Evolutionary conservation across 192 early-diverging fungal species (phyloP), one percentile per base, ranked within the genome.

Genomic region (Linnemannia exigua): DNA sequence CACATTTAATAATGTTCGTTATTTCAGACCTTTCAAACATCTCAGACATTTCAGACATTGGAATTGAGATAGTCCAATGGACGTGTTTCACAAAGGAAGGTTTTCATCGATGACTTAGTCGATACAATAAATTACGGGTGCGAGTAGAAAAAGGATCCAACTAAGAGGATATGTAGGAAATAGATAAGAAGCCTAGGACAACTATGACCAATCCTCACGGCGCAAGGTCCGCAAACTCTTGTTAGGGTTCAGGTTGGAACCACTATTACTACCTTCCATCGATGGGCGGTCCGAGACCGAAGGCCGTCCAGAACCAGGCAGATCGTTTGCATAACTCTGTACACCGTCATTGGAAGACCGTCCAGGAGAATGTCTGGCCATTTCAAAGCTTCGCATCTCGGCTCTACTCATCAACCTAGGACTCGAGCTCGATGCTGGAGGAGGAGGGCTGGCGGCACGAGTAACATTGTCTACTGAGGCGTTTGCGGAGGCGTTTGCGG

Each of bases 341-440:
- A 52, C 74, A 28, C 84, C 84, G 0, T 86, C 84, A 5, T 68
- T 70, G 0, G 84, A 86, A 5, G 84, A 61, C 14, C 84, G 69
- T 0, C 78, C 31, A 36, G 77, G 84, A 3, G 84, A 76, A 33
- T 80, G 77, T 67, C 84, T 67, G 12, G 79, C 44, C 74, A 73
- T 37, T 31, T 86, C 84, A 76, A 86, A 86, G 54, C 84, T 86
- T 50, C 79, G 16, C 84, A 86, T 86, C 1, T 80, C 78, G 17
- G 50, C 47, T 7, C 77, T 58, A 14, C 51, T 79, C 35, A 47
- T 41, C 50, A 66, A 22, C 12, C 83, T 74, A 20, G 83, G 83
- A 51, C 83, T 85, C 7, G 75, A 67, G 16, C 9, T 75, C 48
- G 37, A 31, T 17, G 74, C 17, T 3, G 74, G 31, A 5, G 68